Evolutionary conservation across 208 protist genomes (phyloP).

Genomic region (Trypanosoma melophagium): DNA sequence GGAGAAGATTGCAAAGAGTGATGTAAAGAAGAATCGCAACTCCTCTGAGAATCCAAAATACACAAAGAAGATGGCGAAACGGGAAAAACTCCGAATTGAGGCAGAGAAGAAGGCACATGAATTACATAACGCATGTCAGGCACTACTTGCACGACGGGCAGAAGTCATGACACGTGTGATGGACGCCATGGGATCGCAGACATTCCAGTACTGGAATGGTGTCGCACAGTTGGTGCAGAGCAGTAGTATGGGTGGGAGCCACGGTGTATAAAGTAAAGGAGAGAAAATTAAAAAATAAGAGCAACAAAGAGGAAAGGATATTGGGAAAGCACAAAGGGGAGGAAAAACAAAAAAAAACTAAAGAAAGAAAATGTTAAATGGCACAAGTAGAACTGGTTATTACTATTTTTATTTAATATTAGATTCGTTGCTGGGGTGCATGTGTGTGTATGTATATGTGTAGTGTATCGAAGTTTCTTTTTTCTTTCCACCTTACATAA

Average conservation of each 20-base stretch:
- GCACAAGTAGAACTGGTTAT: not conserved
- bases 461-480: too few relatives aligned
- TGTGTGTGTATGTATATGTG: slow-evolving; percentile 2
- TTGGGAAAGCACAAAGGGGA: too few relatives aligned
- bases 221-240: slow-evolving; percentile 26
- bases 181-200: slow-evolving; percentile 23
- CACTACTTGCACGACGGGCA: slow-evolving; percentile 37
- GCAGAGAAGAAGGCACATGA: slow-evolving; percentile 34
- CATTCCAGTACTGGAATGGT: slow-evolving; percentile 36
- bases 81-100: slow-evolving; percentile 31
- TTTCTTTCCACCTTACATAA: too few relatives aligned
- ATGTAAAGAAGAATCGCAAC: slow-evolving; percentile 68
- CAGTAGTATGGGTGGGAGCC: not conserved
- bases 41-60: slow-evolving; percentile 49
- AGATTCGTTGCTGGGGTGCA: slow-evolving; percentile 1
- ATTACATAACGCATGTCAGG: slow-evolving; percentile 17
- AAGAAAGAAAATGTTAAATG: too few relatives aligned
- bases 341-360: too few relatives aligned
- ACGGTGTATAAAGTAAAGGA: slow-evolving; percentile 19
- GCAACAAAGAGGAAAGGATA: not conserved
- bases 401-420: slow-evolving; percentile 16
- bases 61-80: slow-evolving; percentile 36
- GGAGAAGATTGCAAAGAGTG: slow-evolving; percentile 42
- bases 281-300: slow-evolving; percentile 19
- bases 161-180: slow-evolving; percentile 34